Conservation (phyloP, 495 filamentous ascomycete genomes). For the Hyaloscypha variabilis region DNA sequence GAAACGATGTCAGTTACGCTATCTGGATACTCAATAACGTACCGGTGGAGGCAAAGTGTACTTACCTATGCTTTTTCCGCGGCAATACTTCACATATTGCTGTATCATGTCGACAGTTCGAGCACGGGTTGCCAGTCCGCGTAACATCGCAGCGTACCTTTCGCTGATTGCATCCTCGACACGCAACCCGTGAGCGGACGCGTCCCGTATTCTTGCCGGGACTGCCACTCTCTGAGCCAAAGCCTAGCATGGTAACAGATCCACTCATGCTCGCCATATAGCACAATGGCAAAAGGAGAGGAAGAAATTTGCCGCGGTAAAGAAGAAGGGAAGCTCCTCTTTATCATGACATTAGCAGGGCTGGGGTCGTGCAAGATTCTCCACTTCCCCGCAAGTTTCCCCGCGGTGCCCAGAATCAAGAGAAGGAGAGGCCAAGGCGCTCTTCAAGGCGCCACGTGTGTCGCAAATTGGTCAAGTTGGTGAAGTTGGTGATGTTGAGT, state of each 20-base stretch:
- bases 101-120: constrained; percentile 26
- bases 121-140: constrained; percentile 26
- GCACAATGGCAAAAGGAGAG: not conserved
- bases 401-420: no score
- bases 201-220: constrained; percentile 2
- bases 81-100: constrained; percentile 22
- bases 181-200: constrained; percentile 28
- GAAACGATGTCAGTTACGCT: no score
- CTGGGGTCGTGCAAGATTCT: no score
- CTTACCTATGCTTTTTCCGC: constrained; percentile 27
- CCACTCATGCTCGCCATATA: constrained; percentile 8
- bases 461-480: no score
- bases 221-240: not conserved
- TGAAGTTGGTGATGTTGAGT: no score
- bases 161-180: constrained; percentile 28
- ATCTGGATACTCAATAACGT: no score
- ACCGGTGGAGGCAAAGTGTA: not conserved
- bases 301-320: constrained; percentile 15
- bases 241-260: not conserved
- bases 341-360: no score
- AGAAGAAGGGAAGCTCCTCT: not conserved
- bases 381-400: no score
- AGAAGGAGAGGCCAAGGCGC: no score
- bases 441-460: no score
- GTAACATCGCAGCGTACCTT: constrained; percentile 33